Percentiles rank a stretch among this genome's conserved stretches.
These are phyloP conservation scores for Zygosaccharomyces gambellarensis DNA, from an alignment of 805 yeast genomes.

Conservation along the genomic window DNA sequence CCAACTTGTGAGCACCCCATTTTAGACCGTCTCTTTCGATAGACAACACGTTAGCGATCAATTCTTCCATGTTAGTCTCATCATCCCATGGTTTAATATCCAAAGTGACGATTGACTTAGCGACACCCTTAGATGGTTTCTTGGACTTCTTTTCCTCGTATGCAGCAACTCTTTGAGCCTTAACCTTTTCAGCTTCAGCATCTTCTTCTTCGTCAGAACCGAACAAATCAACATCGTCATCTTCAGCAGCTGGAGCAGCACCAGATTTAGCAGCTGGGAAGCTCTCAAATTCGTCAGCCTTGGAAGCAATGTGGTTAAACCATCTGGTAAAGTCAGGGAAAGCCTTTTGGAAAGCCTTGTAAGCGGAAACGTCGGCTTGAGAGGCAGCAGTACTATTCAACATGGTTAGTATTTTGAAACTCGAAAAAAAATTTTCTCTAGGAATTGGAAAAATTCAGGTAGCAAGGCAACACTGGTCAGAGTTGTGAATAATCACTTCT, in stretches of 20 bases:
- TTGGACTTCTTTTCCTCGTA: slow-evolving; percentile 97
- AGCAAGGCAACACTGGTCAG: slow-evolving; percentile 5
- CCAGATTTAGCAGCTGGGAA: slow-evolving; percentile 66
- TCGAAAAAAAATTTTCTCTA: not conserved
- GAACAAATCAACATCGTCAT: slow-evolving; percentile 91
- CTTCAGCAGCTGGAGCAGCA: slow-evolving; percentile 56
- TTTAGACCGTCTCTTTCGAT: slow-evolving; percentile 86
- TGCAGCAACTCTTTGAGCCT: slow-evolving; percentile 96
- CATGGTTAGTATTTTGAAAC: slow-evolving; percentile 1
- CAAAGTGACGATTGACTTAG: slow-evolving; percentile 93
- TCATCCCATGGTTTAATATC: slow-evolving; percentile 99
- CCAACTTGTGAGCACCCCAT: slow-evolving; percentile 97
- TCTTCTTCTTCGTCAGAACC: slow-evolving; percentile 94
- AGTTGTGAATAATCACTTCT: slow-evolving; percentile 30
- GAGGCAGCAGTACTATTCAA: slow-evolving; percentile 70
- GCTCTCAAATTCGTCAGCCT: slow-evolving; percentile 74
- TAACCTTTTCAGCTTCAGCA: slow-evolving; percentile 94
- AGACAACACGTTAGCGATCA: slow-evolving; percentile 80
- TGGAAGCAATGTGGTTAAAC: slow-evolving; percentile 97
- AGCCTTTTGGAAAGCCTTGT: slow-evolving; percentile 87
- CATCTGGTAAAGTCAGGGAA: slow-evolving; percentile 96
- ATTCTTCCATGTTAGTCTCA: slow-evolving; percentile 90
- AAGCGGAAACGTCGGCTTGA: slow-evolving; percentile 92
- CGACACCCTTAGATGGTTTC: slow-evolving; percentile 97
- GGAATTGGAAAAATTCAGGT: slow-evolving; percentile 3